These are phyloP conservation scores for Podospora appendiculata DNA, from an alignment of 495 filamentous ascomycete genomes.

Conservation along the genomic window DNA sequence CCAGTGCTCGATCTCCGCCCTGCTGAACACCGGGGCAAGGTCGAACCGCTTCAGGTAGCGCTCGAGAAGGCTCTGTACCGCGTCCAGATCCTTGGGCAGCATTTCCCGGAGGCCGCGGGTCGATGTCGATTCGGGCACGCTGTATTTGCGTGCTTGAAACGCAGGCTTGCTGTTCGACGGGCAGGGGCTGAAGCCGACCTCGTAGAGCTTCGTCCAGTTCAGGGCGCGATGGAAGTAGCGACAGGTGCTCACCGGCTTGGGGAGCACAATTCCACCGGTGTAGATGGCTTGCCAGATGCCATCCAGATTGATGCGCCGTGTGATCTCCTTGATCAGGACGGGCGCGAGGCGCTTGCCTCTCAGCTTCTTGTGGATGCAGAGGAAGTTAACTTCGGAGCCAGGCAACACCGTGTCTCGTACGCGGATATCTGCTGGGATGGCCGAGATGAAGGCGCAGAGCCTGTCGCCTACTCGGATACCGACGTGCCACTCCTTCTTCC, in stretches of 20 bases:
- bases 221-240: slow-evolving; percentile 89
- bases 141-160: slow-evolving; percentile 72
- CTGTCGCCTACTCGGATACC: slow-evolving; percentile 77
- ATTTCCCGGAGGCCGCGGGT: slow-evolving; percentile 71
- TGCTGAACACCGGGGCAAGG: slow-evolving; percentile 72
- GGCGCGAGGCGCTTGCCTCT: slow-evolving; percentile 86
- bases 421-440: slow-evolving; percentile 73
- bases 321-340: slow-evolving; percentile 94
- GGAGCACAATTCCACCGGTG: slow-evolving; percentile 83
- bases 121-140: slow-evolving; percentile 61
- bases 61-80: slow-evolving; percentile 64
- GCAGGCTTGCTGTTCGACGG: slow-evolving; percentile 72
- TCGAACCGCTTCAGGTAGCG: slow-evolving; percentile 74
- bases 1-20: slow-evolving; percentile 82
- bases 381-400: slow-evolving; percentile 91
- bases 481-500: slow-evolving; percentile 91
- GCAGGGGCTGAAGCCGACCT: slow-evolving; percentile 82
- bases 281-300: slow-evolving; percentile 92
- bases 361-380: slow-evolving; percentile 96
- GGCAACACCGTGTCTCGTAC: slow-evolving; percentile 68
- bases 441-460: slow-evolving; percentile 91
- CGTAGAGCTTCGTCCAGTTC: slow-evolving; percentile 92
- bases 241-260: slow-evolving; percentile 83
- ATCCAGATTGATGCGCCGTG: slow-evolving; percentile 73
- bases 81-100: slow-evolving; percentile 73